These are phyloP conservation scores for Colletotrichum sp. DNA, from an alignment of 2,329 filamentous ascomycete species.

Conservation along the genomic window DNA sequence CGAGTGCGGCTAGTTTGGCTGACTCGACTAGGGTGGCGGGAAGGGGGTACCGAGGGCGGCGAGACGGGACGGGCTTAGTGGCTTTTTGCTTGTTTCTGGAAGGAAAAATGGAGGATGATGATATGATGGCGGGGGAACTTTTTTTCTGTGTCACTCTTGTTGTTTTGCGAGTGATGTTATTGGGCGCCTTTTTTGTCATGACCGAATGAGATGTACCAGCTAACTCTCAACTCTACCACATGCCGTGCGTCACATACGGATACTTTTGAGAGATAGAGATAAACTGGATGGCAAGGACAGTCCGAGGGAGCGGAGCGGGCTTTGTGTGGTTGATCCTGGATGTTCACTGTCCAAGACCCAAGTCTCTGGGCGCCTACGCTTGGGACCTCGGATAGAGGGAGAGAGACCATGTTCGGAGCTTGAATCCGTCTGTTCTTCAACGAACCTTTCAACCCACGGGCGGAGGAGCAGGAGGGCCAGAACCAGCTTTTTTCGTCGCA, in stretches of 20 bases:
- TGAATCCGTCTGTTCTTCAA: neutral
- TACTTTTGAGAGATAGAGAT: neutral
- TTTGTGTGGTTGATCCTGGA: neutral
- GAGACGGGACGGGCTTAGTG: constrained; percentile 1
- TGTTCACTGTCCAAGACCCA: neutral
- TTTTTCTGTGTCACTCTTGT: neutral
- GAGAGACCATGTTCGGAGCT: neutral
- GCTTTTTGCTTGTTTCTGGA: neutral
- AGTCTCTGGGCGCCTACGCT: neutral
- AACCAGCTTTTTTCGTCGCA: neutral
- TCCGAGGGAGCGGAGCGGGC: neutral
- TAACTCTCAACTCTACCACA: neutral
- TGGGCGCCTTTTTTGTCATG: neutral
- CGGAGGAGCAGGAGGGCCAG: neutral
- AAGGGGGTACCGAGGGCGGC: neutral
- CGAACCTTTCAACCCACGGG: neutral
- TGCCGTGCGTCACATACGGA: neutral
- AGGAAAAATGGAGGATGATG: neutral
- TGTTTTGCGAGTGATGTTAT: neutral
- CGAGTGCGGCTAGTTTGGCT: constrained; percentile 1
- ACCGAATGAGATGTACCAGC: neutral
- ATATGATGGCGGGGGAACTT: neutral
- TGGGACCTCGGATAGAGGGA: neutral
- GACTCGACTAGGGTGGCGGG: constrained; percentile 5
- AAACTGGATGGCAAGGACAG: neutral